Percentiles rank a stretch among this genome's conserved stretches.
These are phyloP conservation scores for Scheffersomyces insectosa DNA, from an alignment of 1,139 yeast genomes.

Conservation along the genomic window DNA sequence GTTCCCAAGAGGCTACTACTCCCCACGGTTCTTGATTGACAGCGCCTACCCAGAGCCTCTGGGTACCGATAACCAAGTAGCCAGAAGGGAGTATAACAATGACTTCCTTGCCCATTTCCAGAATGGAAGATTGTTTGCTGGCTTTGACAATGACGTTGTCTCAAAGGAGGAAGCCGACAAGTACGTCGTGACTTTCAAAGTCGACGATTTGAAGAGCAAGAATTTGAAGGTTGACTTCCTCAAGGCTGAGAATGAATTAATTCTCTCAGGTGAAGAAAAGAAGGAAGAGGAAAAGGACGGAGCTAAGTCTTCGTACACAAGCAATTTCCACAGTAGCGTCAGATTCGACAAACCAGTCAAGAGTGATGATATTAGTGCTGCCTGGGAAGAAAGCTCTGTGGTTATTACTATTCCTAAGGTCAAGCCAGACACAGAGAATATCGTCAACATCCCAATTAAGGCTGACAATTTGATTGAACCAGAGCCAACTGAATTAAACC, in stretches of 20 bases:
- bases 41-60: neutral
- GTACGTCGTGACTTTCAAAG: conserved; percentile 1
- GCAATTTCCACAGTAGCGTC: conserved; percentile 22
- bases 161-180: conserved; percentile 3
- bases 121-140: neutral
- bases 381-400: conserved; percentile 19
- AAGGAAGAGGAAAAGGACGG: conserved; percentile 14
- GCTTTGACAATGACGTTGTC: neutral
- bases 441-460: conserved; percentile 9
- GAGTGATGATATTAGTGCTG: conserved; percentile 23
- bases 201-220: conserved; percentile 17
- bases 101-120: neutral
- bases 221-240: conserved; percentile 26
- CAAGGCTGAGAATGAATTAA: conserved; percentile 25
- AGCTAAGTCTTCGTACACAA: conserved; percentile 12
- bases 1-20: neutral
- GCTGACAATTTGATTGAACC: neutral
- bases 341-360: conserved; percentile 26
- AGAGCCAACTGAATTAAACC: neutral
- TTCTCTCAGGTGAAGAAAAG: conserved; percentile 17
- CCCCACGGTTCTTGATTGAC: conserved; percentile 9
- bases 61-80: neutral
- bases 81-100: neutral
- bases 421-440: conserved; percentile 20
- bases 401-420: conserved; percentile 26